Evolutionary conservation across 805 yeast genomes (phyloP).

Genomic region (Candida argentea): DNA sequence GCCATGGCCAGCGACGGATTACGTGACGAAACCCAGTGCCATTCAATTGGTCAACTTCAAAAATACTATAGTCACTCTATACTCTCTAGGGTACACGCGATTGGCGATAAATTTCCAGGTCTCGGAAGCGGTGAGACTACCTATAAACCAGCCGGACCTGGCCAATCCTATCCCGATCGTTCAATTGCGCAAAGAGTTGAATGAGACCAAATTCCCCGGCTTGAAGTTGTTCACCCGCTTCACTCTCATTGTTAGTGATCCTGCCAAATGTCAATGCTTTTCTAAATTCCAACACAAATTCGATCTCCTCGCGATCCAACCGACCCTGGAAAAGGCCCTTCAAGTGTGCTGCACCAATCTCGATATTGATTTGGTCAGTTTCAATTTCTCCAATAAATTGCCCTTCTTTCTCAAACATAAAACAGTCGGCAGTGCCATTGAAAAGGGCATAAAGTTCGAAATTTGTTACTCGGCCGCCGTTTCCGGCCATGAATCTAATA

Average conservation of each 20-base stretch:
- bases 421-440: constrained; percentile 71
- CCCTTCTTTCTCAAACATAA: constrained; percentile 79
- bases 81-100: constrained; percentile 60
- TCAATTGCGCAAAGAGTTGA: constrained; percentile 11
- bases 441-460: constrained; percentile 77
- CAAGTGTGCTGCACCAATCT: constrained; percentile 63
- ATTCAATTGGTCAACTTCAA: constrained; percentile 36
- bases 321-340: constrained; percentile 69
- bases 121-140: constrained; percentile 42
- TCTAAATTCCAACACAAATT: constrained; percentile 40
- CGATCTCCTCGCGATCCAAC: constrained; percentile 77
- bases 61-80: constrained; percentile 41
- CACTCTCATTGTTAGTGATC: constrained; percentile 69
- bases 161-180: constrained; percentile 40
- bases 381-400: constrained; percentile 53
- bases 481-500: constrained; percentile 13
- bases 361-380: constrained; percentile 74
- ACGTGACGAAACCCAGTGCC: constrained; percentile 28
- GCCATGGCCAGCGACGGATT: constrained; percentile 56
- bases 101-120: constrained; percentile 65
- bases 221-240: constrained; percentile 50
- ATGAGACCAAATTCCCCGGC: constrained; percentile 18
- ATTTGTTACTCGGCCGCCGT: constrained; percentile 55
- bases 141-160: constrained; percentile 29
- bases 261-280: constrained; percentile 61